A percentile compares a stretch with the other conserved stretches of the same genome.
Conservation (phyloP, 306 rosid species). For the Begonia fuchsioides region DNA sequence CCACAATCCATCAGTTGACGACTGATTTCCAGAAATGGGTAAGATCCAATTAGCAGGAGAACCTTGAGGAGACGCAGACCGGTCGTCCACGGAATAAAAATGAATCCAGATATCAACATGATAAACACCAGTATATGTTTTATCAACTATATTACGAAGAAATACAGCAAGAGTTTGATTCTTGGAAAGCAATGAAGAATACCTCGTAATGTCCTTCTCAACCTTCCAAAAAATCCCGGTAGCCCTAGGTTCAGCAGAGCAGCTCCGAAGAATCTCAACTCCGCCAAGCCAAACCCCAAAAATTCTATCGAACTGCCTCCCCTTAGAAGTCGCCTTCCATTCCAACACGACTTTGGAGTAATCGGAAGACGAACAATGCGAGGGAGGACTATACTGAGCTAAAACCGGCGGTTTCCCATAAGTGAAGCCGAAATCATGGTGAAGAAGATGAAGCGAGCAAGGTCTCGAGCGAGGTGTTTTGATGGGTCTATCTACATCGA, state of each 20-base stretch:
- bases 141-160: constrained; percentile 49
- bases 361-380: constrained; percentile 22
- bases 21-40: constrained; percentile 56
- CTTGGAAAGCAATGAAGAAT: constrained; percentile 34
- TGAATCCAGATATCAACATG: constrained; percentile 49
- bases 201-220: constrained; percentile 77
- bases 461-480: constrained; percentile 41
- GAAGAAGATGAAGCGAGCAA: constrained; percentile 42
- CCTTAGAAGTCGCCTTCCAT: constrained; percentile 69
- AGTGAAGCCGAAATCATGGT: constrained; percentile 60
- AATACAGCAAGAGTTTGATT: constrained; percentile 65
- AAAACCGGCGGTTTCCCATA: constrained; percentile 58
- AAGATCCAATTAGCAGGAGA: constrained; percentile 67
- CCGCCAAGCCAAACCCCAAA: constrained; percentile 92
- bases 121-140: constrained; percentile 65
- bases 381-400: constrained; percentile 52
- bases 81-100: constrained; percentile 41
- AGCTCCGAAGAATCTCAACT: constrained; percentile 78
- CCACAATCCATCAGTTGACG: constrained; percentile 74
- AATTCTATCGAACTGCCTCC: constrained; percentile 78
- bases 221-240: constrained; percentile 77
- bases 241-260: constrained; percentile 71
- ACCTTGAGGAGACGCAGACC: constrained; percentile 11
- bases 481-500: constrained; percentile 79
- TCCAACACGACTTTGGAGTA: constrained; percentile 58